A percentile compares a stretch with the other conserved stretches of the same genome.
phyloP scores from a whole-genome alignment of 129 eudicot species.

The Flaveria trinervia region DNA sequence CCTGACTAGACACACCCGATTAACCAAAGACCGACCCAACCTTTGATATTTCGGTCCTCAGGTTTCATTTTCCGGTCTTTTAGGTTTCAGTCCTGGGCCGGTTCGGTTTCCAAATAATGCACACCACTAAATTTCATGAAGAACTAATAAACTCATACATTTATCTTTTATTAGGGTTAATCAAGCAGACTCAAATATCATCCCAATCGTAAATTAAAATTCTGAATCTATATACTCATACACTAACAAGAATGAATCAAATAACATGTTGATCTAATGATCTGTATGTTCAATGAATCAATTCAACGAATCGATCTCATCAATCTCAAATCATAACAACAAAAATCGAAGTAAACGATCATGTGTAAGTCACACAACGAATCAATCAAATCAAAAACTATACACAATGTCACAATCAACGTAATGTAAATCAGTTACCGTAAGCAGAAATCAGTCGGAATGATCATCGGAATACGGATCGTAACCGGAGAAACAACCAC shows the following conservation, averaged over 20 bases:
- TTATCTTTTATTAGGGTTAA: not conserved
- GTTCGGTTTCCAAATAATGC: too few relatives aligned
- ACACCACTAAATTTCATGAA: too few relatives aligned
- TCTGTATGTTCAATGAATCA: not conserved
- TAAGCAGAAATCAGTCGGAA: conserved; percentile 28
- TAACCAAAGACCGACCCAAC: too few relatives aligned
- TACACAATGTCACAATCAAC: not conserved
- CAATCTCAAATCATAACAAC: not conserved
- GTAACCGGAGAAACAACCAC: conserved; percentile 29
- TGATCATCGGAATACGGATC: conserved; percentile 39
- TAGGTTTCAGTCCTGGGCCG: too few relatives aligned
- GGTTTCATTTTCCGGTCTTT: too few relatives aligned
- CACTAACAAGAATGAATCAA: not conserved
- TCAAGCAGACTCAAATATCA: not conserved
- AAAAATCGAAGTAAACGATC: not conserved
- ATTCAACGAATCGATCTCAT: not conserved
- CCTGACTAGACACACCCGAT: too few relatives aligned
- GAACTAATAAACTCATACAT: too few relatives aligned
- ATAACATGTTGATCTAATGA: not conserved
- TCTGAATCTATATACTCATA: not conserved
- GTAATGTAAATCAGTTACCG: not conserved
- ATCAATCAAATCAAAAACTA: not conserved
- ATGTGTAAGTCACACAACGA: not conserved
- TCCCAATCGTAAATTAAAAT: not conserved
- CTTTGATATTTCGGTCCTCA: too few relatives aligned